A percentile compares a stretch with the other conserved stretches of the same genome.
Evolutionary conservation across 306 rosid genomes (phyloP).

Genomic region (Vigna radiata): DNA sequence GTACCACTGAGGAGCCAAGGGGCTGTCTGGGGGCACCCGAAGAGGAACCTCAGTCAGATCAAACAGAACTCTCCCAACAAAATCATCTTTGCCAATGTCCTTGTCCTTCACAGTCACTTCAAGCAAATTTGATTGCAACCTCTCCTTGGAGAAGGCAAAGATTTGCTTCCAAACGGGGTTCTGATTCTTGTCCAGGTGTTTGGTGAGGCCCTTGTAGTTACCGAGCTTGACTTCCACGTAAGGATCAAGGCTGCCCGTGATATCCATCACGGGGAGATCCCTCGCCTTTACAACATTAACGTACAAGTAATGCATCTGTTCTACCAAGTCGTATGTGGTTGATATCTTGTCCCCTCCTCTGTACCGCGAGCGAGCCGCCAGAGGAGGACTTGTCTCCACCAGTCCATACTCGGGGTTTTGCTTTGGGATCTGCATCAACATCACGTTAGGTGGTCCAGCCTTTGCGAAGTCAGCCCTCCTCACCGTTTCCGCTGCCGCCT

Average conservation of each 20-base stretch:
- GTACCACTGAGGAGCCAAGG: conserved; percentile 98
- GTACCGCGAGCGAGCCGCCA: conserved; percentile 72
- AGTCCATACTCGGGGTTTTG: conserved; percentile 78
- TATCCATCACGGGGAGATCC: conserved; percentile 91
- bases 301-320: conserved; percentile 87
- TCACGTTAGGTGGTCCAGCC: conserved; percentile 66
- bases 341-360: conserved; percentile 73
- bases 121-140: conserved; percentile 72
- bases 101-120: conserved; percentile 88
- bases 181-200: conserved; percentile 84
- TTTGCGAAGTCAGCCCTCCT: conserved; percentile 71
- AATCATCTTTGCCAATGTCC: conserved; percentile 87
- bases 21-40: conserved; percentile 89
- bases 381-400: conserved; percentile 85
- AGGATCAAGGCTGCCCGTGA: conserved; percentile 92
- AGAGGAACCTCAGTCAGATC: conserved; percentile 77
- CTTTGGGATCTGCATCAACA: conserved; percentile 71
- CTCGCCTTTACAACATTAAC: conserved; percentile 90
- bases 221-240: conserved; percentile 94
- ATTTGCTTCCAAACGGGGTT: conserved; percentile 89
- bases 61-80: conserved; percentile 71
- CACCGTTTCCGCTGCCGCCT: conserved; percentile 22
- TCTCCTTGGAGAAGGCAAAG: conserved; percentile 85
- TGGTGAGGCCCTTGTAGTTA: conserved; percentile 82
- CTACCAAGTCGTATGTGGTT: conserved; percentile 91